phyloP scores from a whole-genome alignment of 805 yeast genomes.

The Ogataea thermomethanolica region DNA sequence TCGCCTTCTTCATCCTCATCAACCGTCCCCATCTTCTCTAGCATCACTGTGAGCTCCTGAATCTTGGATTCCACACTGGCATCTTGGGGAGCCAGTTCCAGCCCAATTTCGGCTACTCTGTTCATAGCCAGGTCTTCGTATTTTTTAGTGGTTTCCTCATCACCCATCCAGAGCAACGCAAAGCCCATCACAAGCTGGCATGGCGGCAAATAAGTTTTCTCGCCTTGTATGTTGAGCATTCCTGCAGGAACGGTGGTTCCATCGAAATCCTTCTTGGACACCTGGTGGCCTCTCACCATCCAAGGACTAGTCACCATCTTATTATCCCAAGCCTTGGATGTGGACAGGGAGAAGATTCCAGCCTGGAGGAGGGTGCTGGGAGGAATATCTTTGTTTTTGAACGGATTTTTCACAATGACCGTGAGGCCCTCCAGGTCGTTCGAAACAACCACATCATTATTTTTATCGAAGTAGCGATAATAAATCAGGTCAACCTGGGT shows the following conservation, averaged over 20 bases:
- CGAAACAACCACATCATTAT: constrained; percentile 67
- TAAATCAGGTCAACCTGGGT: constrained; percentile 77
- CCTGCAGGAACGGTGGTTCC: constrained; percentile 61
- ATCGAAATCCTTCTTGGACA: constrained; percentile 65
- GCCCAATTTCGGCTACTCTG: constrained; percentile 30
- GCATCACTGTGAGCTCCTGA: constrained; percentile 30
- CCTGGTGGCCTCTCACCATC: constrained; percentile 68
- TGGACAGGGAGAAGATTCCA: constrained; percentile 75
- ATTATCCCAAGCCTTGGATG: constrained; percentile 87
- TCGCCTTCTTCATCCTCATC: constrained; percentile 9
- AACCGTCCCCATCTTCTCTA: constrained; percentile 24
- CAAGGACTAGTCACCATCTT: constrained; percentile 81
- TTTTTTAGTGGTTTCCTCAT: constrained; percentile 43
- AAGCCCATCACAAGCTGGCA: constrained; percentile 88
- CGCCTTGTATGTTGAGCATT: constrained; percentile 49
- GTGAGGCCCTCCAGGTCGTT: constrained; percentile 74
- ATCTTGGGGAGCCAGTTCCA: constrained; percentile 28
- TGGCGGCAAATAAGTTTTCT: constrained; percentile 64
- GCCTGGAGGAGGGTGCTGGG: constrained; percentile 90
- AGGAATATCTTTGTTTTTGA: constrained; percentile 65
- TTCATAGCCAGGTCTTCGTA: constrained; percentile 28
- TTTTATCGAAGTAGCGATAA: constrained; percentile 65
- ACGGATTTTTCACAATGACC: constrained; percentile 80
- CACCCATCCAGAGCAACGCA: constrained; percentile 74
- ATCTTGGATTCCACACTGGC: constrained; percentile 25